Conservation (phyloP, 1,284 basidiomycete species). For the Papiliotrema terrestris region DNA sequence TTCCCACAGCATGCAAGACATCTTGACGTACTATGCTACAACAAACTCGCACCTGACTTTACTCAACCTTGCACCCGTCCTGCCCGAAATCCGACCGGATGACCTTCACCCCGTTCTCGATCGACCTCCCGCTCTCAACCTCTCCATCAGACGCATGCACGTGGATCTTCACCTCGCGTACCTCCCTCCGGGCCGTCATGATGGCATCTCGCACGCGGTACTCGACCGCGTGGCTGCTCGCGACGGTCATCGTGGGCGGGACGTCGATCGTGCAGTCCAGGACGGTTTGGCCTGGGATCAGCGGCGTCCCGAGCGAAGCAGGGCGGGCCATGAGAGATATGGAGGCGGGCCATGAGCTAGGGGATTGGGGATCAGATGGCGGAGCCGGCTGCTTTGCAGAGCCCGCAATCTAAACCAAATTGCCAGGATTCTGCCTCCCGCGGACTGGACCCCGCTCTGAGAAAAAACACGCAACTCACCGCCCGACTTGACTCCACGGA, state of each 20-base stretch:
- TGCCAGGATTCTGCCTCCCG: too few species aligned
- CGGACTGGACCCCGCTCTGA: too few species aligned
- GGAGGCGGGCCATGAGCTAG: too few species aligned
- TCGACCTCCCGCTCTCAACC: conserved; percentile 13
- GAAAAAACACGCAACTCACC: conserved; percentile 20
- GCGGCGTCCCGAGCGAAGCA: too few species aligned
- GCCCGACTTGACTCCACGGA: conserved; percentile 75
- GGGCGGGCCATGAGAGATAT: too few species aligned
- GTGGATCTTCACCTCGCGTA: conserved; percentile 73
- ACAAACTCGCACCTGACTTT: background rate
- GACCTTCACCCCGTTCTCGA: conserved; percentile 15
- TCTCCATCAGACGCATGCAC: conserved; percentile 52
- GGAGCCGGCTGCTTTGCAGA: too few species aligned
- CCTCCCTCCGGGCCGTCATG: conserved; percentile 62
- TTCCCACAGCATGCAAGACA: background rate
- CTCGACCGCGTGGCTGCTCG: conserved; percentile 61
- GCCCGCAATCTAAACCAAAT: too few species aligned
- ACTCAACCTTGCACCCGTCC: conserved; percentile 24
- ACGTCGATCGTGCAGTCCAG: conserved; percentile 61
- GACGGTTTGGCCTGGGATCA: conserved; percentile 37
- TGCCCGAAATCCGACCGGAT: conserved; percentile 34
- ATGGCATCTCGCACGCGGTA: conserved; percentile 60
- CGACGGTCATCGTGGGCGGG: conserved; percentile 58
- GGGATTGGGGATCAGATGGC: too few species aligned
- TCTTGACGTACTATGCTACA: background rate